These are phyloP conservation scores for Hemileccinum impolitum DNA, from an alignment of 768 basidiomycete species.

Conservation along the genomic window DNA sequence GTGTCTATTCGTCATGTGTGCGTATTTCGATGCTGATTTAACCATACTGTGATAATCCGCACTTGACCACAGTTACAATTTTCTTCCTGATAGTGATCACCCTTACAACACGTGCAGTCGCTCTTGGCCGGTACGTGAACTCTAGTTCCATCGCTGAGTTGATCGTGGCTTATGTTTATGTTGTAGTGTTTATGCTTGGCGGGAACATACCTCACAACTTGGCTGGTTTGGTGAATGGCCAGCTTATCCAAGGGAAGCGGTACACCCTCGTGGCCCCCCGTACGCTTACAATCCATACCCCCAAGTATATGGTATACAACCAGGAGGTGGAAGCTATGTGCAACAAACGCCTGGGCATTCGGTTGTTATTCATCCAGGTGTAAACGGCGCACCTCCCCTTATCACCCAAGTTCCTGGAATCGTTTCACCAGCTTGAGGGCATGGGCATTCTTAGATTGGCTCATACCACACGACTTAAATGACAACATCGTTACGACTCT, in stretches of 20 bases:
- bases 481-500: not conserved
- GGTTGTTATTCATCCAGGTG: conserved; percentile 64
- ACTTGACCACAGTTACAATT: conserved; percentile 33
- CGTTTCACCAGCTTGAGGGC: conserved; percentile 20
- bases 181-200: conserved; percentile 30
- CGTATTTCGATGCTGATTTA: conserved; percentile 16
- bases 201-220: conserved; percentile 47
- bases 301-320: conserved; percentile 6
- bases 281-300: conserved; percentile 36
- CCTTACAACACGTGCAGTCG: conserved; percentile 44
- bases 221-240: conserved; percentile 77
- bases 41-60: not conserved
- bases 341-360: conserved; percentile 58
- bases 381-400: conserved; percentile 56
- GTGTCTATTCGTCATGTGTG: conserved; percentile 58
- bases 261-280: conserved; percentile 20
- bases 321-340: conserved; percentile 36
- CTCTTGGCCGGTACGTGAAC: conserved; percentile 27
- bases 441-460: not conserved
- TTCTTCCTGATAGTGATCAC: conserved; percentile 55
- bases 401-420: conserved; percentile 55
- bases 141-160: not conserved
- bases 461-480: not conserved
- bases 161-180: not conserved
- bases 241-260: conserved; percentile 42